phyloP scores from a whole-genome alignment of 768 basidiomycete genomes.

The Thelephora ganbajun region DNA sequence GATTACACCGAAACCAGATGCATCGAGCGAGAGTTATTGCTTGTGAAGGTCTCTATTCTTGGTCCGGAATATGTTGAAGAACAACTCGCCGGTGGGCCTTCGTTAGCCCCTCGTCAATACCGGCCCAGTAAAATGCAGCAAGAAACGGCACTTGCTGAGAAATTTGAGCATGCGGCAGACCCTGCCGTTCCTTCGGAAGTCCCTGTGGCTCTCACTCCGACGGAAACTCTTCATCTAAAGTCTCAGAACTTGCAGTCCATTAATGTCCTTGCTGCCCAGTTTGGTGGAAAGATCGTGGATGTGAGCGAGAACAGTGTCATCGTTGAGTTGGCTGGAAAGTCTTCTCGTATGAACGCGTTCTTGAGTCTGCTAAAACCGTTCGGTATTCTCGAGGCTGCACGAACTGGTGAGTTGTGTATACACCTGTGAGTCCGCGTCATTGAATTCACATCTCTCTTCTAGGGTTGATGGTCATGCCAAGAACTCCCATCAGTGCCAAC shows the following conservation, averaged over 20 bases:
- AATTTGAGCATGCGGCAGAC: constrained; percentile 54
- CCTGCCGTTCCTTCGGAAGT: constrained; percentile 12
- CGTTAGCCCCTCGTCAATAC: constrained; percentile 53
- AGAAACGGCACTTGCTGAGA: constrained; percentile 59
- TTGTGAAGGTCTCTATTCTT: constrained; percentile 93
- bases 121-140: constrained; percentile 42
- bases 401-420: constrained; percentile 54
- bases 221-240: constrained; percentile 78
- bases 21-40: constrained; percentile 86
- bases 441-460: background rate
- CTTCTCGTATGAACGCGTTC: constrained; percentile 84
- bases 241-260: constrained; percentile 87
- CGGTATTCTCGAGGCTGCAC: constrained; percentile 87
- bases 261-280: constrained; percentile 70
- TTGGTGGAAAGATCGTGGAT: constrained; percentile 88
- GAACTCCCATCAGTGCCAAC: constrained; percentile 68
- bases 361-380: constrained; percentile 84
- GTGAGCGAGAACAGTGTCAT: constrained; percentile 91
- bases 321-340: constrained; percentile 91
- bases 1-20: constrained; percentile 91
- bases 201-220: constrained; percentile 31
- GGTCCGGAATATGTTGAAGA: constrained; percentile 95
- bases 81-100: constrained; percentile 75
- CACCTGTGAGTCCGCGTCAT: constrained; percentile 1
- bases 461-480: constrained; percentile 98